Evolutionary conservation across 2,329 filamentous ascomycete genomes (phyloP), one percentile per base, ranked within the genome.

Genomic region (Trematosphaeria pertusa): DNA sequence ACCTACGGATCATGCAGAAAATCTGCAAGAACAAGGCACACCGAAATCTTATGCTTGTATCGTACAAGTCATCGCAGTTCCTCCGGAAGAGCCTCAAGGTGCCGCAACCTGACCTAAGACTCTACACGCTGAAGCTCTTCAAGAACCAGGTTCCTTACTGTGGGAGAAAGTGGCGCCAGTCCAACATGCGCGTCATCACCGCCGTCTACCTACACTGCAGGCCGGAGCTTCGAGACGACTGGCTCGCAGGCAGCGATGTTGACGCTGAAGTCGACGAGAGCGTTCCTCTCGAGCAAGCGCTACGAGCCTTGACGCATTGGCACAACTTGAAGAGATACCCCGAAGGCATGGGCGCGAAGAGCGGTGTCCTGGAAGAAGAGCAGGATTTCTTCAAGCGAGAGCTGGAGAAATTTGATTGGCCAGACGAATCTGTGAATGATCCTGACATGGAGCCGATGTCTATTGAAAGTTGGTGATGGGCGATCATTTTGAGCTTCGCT

Each of bases 61-160:
- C 93, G 65, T 97, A 97, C 80, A 97, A 97, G 74, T 94, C 88
- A 37, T 91, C 87, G 46, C 91, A 90, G 48, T 96, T 97, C 61
- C 82, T 99, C 19, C 88, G 91, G 61, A 97, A 96, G 72, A 87
- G 89, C 5, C 84, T 99, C 12, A 93, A 94, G 59, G 88, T 97
- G 17, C 93, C 93, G 0, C 91, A 99, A 64, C 87, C 87, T 2
- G 83, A 91, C 63, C 80, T 99, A 31, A 86, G 94, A 5, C 85
- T 96, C 33, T 97, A 97, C 76, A 96, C 94, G 0, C 83, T 99
- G 59, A 99, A 99, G 74, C 82, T 99, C 0, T 97, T 97, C 85
- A 99, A 99, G 74, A 94, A 91, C 50, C 94, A 99, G 73, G 94
- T 99, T 4, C 94, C 94, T 1, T 99, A 96, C 78, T 97, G 93